Evolutionary conservation across 305 asterid species (phyloP), one percentile per base, ranked within the genome.

Genomic region (Solanum hybrid): DNA sequence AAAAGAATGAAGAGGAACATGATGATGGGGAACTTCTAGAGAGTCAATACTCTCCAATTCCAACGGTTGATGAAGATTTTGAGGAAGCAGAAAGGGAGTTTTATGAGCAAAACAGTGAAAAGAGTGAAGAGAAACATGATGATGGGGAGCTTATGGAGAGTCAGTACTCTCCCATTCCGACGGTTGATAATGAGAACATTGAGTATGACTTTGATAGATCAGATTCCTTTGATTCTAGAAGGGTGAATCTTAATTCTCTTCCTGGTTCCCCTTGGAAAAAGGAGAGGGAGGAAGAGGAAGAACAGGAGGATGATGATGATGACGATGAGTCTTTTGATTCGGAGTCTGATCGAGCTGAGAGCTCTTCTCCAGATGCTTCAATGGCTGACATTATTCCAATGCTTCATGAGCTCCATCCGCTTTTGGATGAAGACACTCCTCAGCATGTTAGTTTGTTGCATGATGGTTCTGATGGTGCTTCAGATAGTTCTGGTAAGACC

Each of bases 331-430:
- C 40, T 88, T 90, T 77, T 4, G 97, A 95, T 91, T 95, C 96
- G 22, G 99, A 91, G 37, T 95, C 98, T 24, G 95, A 93, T 91
- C 88, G 93, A 42, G 99, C 96, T 7, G 99, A 96, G 94, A 96
- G 99, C 89, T 97, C 98, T 11, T 96, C 99, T 89, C 98, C 98
- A 0, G 98, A 97, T 93, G 98, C 99, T 36, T 97, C 99, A 13
- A 92, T 97, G 98, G 94, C 99, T 77, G 99, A 96, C 91, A 96
- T 96, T 42, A 93, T 95, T 89, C 99, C 99, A 15, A 95, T 97
- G 98, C 97, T 97, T 32, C 97, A 96, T 88, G 99, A 97, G 93
- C 99, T 97, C 85, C 98, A 95, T 89, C 99, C 99, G 0, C 94
- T 97, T 88, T 93, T 96, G 71, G 98, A 95, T 80, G 97, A 94